Percentiles rank a stretch among this genome's conserved stretches.
These are phyloP conservation scores for Fremontodendron californicum DNA, from an alignment of 345 rosid genomes.

Conservation along the genomic window DNA sequence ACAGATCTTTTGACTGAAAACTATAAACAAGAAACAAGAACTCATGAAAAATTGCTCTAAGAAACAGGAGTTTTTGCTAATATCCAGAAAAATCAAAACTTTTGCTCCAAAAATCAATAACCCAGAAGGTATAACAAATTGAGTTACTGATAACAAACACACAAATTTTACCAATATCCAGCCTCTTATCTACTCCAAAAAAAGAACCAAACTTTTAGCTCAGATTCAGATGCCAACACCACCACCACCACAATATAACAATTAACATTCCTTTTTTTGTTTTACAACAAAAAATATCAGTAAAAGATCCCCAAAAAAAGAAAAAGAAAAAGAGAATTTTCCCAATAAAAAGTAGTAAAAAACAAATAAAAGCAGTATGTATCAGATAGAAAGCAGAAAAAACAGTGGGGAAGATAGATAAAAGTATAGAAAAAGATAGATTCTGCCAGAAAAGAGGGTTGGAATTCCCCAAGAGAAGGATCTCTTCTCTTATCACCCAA, in stretches of 20 bases:
- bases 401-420: conserved; percentile 18
- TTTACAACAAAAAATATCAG: not conserved
- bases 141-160: not conserved
- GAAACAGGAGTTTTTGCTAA: not conserved
- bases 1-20: conserved; percentile 15
- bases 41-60: conserved; percentile 2
- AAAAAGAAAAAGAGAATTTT: not conserved
- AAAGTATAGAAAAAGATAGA: conserved; percentile 20
- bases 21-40: conserved; percentile 7
- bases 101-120: not conserved
- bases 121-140: not conserved
- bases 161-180: conserved; percentile 4
- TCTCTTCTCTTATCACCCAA: conserved; percentile 3
- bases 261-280: not conserved
- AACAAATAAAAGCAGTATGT: not conserved
- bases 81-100: not conserved
- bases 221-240: conserved; percentile 18
- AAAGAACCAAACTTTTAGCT: conserved; percentile 17
- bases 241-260: conserved; percentile 18
- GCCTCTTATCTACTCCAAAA: not conserved
- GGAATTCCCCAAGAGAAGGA: conserved; percentile 24
- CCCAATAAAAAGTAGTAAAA: not conserved
- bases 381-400: not conserved
- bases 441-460: conserved; percentile 25
- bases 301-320: not conserved